Conservation (phyloP, 306 rosid genomes). For the Bauhinia variegata region DNA sequence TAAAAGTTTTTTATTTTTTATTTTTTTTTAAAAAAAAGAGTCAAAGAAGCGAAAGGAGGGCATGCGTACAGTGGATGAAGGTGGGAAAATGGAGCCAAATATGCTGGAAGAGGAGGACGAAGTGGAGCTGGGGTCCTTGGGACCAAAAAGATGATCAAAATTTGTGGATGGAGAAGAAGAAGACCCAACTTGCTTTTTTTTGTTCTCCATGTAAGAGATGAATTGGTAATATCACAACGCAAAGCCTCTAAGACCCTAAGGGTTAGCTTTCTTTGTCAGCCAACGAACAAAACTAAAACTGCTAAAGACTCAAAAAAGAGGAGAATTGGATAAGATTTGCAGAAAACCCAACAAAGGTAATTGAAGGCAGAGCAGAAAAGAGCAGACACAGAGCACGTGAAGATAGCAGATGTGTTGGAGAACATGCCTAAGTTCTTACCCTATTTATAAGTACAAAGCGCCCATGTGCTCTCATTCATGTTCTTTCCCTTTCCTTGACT, state of each 20-base stretch:
- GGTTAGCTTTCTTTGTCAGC: slow-evolving; percentile 44
- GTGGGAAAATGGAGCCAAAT: slow-evolving; percentile 75
- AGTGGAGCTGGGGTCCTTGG: slow-evolving; percentile 50
- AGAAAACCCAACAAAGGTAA: slow-evolving; percentile 31
- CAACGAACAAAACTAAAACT: slow-evolving; percentile 62
- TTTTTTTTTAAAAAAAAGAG: too few species aligned
- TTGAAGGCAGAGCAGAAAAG: slow-evolving; percentile 22
- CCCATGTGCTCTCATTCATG: slow-evolving; percentile 45
- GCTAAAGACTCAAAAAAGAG: slow-evolving; percentile 35
- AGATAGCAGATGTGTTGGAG: slow-evolving; percentile 44
- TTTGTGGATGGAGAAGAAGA: slow-evolving; percentile 53
- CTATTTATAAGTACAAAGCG: slow-evolving; percentile 57
- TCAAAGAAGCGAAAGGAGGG: neutral
- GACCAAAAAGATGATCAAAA: slow-evolving; percentile 80
- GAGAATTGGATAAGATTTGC: slow-evolving; percentile 60
- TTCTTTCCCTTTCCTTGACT: neutral
- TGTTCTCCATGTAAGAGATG: slow-evolving; percentile 50
- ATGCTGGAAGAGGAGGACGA: slow-evolving; percentile 57
- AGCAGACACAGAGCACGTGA: slow-evolving; percentile 52
- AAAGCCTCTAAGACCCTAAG: too few species aligned
- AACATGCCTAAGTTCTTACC: slow-evolving; percentile 6
- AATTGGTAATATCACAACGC: too few species aligned
- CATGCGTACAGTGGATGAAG: slow-evolving; percentile 61
- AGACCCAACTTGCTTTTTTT: slow-evolving; percentile 46
- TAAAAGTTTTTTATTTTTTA: too few species aligned